Evolutionary conservation across 2,329 filamentous ascomycete genomes (phyloP).

Genomic region (Colletotrichum sidae): DNA sequence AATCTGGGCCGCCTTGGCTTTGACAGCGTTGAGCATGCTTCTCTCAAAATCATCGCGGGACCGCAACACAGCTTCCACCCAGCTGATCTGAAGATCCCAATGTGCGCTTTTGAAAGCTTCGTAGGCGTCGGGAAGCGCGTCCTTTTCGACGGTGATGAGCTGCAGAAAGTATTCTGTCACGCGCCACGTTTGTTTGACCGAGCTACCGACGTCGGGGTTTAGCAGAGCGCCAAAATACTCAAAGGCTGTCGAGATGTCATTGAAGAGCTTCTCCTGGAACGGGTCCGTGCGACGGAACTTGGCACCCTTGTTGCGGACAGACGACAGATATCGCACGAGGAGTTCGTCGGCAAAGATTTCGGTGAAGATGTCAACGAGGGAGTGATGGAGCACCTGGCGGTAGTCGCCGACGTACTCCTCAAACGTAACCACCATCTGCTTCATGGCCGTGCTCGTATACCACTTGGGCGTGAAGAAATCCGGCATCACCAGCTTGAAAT

Average conservation of each 20-base stretch:
- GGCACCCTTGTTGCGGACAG: slow-evolving; percentile 88
- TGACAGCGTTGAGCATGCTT: slow-evolving; percentile 87
- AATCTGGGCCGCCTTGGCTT: slow-evolving; percentile 87
- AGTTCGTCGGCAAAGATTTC: slow-evolving; percentile 95
- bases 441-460: slow-evolving; percentile 90
- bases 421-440: slow-evolving; percentile 93
- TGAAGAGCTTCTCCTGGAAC: slow-evolving; percentile 92
- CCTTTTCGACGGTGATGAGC: slow-evolving; percentile 81
- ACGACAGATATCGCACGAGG: slow-evolving; percentile 84
- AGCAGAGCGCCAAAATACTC: slow-evolving; percentile 84
- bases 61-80: slow-evolving; percentile 93
- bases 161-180: slow-evolving; percentile 87
- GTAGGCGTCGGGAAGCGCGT: slow-evolving; percentile 80
- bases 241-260: slow-evolving; percentile 91
- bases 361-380: slow-evolving; percentile 89
- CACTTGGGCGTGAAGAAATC: slow-evolving; percentile 93
- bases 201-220: slow-evolving; percentile 74
- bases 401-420: slow-evolving; percentile 96
- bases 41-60: slow-evolving; percentile 94
- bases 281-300: slow-evolving; percentile 90
- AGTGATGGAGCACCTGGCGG: slow-evolving; percentile 83
- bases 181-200: slow-evolving; percentile 92
- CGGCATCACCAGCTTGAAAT: slow-evolving; percentile 85
- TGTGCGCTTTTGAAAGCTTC: slow-evolving; percentile 85
- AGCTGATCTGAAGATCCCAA: slow-evolving; percentile 94